Conservation (phyloP, 2,329 filamentous ascomycete species). For the Trichophyton schoenleinii region DNA sequence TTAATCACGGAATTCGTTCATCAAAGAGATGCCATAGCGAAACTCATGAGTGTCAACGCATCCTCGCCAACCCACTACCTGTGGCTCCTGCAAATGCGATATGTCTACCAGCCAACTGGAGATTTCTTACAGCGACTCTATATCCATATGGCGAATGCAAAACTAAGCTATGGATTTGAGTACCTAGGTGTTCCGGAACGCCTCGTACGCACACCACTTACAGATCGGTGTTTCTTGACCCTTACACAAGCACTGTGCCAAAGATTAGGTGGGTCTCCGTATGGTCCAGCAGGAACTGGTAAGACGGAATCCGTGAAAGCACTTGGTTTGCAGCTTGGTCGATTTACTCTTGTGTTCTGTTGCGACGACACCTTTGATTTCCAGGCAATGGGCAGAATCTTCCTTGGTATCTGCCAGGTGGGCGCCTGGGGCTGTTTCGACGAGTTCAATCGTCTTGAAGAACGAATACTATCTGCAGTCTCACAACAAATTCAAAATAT, state of each 20-base stretch:
- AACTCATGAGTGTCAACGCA: slow-evolving; percentile 64
- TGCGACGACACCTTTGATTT: slow-evolving; percentile 99
- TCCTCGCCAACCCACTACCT: slow-evolving; percentile 66
- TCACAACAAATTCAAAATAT: slow-evolving; percentile 99
- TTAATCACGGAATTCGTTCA: slow-evolving; percentile 98
- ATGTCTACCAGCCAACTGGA: slow-evolving; percentile 72
- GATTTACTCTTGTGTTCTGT: slow-evolving; percentile 97
- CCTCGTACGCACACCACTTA: slow-evolving; percentile 90
- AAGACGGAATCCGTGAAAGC: slow-evolving; percentile 99
- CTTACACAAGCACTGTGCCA: slow-evolving; percentile 93
- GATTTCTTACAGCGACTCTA: slow-evolving; percentile 70
- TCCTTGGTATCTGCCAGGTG: slow-evolving; percentile 97
- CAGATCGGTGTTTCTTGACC: slow-evolving; percentile 95
- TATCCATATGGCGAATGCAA: slow-evolving; percentile 94
- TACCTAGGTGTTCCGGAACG: slow-evolving; percentile 94
- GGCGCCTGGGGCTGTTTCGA: slow-evolving; percentile 99
- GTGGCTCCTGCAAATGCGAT: slow-evolving; percentile 96
- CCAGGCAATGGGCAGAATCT: slow-evolving; percentile 98
- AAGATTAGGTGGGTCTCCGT: slow-evolving; percentile 87
- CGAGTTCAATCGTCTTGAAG: slow-evolving; percentile 97
- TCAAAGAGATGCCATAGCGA: slow-evolving; percentile 85
- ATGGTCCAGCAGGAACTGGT: slow-evolving; percentile 92
- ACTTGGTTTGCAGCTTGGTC: slow-evolving; percentile 84
- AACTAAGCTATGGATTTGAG: slow-evolving; percentile 91
- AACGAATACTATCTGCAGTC: slow-evolving; percentile 92